Percentiles rank a stretch among this genome's conserved stretches.
Conservation (phyloP, 768 basidiomycete species). For the Chalciporus sphaerocephalus region DNA sequence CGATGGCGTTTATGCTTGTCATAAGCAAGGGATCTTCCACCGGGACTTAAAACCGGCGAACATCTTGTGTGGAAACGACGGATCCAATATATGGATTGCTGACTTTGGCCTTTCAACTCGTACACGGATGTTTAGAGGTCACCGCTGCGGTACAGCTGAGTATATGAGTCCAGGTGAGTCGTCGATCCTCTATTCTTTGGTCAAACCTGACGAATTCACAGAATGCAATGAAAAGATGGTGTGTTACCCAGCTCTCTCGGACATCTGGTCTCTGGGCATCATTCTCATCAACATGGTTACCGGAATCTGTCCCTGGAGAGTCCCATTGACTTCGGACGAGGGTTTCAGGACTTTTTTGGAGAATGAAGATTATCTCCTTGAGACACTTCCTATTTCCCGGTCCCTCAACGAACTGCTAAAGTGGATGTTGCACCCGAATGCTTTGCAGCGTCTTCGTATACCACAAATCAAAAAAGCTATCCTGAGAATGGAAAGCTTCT, state of each 20-base stretch:
- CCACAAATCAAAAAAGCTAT: not conserved
- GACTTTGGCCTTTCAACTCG: constrained; percentile 71
- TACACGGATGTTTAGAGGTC: constrained; percentile 39
- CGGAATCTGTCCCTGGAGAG: constrained; percentile 27
- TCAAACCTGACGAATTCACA: constrained; percentile 22
- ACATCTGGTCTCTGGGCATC: constrained; percentile 73
- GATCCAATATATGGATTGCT: constrained; percentile 52
- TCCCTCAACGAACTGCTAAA: constrained; percentile 3
- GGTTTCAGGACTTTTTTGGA: not conserved
- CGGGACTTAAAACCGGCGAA: constrained; percentile 85
- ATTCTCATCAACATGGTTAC: constrained; percentile 81
- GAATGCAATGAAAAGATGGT: constrained; percentile 43
- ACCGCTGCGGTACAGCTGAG: constrained; percentile 53
- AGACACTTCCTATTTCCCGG: constrained; percentile 1
- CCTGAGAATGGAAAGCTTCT: not conserved
- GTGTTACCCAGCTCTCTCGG: constrained; percentile 26
- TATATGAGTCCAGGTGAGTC: constrained; percentile 67
- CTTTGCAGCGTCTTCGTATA: not conserved
- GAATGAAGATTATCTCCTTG: constrained; percentile 4
- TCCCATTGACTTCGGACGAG: not conserved
- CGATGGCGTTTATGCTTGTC: constrained; percentile 71
- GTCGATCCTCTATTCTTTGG: not conserved
- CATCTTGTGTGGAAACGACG: constrained; percentile 61
- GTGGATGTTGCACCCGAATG: constrained; percentile 1
- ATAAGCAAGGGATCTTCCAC: constrained; percentile 65